Base-by-base conservation (phyloP, 169 alveolate species). In the Blepharisma undulans region DNA sequence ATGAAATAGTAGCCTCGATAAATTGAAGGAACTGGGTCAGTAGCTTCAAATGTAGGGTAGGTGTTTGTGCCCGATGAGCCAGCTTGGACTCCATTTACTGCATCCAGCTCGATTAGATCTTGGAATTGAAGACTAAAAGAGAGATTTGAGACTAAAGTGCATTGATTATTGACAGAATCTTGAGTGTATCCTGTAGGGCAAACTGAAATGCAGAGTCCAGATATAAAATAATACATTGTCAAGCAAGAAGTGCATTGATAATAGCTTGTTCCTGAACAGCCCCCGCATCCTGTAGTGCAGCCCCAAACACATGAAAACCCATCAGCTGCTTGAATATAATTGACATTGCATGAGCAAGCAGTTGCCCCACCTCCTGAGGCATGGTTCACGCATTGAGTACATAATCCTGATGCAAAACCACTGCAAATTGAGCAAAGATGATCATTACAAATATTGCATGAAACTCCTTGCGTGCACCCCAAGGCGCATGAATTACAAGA, bases 191-290 rank as follows among this genome's bases (percentile, higher is more conserved):
- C 80, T 72, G 80, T 25, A 25, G 80, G 33, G 27, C 80, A 72
- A 25, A 25, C 36, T 8, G 33, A 2, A 4, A 72, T 22, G 33
- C 80, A 72, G 2, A 29, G 12, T 21, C 29, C 72, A 3, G 27
- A 22, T 22, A 82, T 25, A 22, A 33, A 60, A 3, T n/a, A 59
- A 33, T 82, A 25, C 32, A n/a, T 72, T 32, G 72, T 21, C 10
- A 27, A 21, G 89, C 89, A 82, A 21, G 22, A 21, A 36, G 76
- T 32, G 89, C 89, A 82, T 48, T 48, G 66, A 18, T 48, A 48
- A 48, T 48, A 48, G 12, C 66, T 48, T 48, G 66, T 48, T 2
- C 66, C 66, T 0, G 66, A 48, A 18, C 66, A 48, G 2, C 66
- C 29, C 10, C 29, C 86, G 27, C 33, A 22, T 4, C 34, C 25